Evolutionary conservation across 208 protist genomes (phyloP), one percentile per base, ranked within the genome.

Genomic region (Leishmania major): DNA sequence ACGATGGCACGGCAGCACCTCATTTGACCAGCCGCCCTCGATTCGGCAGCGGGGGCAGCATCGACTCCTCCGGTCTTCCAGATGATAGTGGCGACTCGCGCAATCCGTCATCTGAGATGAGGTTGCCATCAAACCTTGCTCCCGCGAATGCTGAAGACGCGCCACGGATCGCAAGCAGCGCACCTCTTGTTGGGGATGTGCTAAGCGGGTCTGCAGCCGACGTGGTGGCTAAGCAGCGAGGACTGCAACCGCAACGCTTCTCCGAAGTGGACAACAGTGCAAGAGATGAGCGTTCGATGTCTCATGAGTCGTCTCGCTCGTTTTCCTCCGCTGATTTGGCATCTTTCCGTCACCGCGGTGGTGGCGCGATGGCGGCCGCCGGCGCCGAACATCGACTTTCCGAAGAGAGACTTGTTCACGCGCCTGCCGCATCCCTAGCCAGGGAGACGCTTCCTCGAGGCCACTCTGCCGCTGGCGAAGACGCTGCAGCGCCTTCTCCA

Each of bases 51-150:
- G 57, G 25, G 45, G 53, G 73, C 47, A 75, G 67, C 35, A 59
- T 79, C 8, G 82, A 86, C 19, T 59, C 69, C 53, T 86, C 82
- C 25, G 35, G n/a, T 28, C 40, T 86, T 55, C 66, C 82, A 0
- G 66, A 75, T n/a, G 77, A 86, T 35, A 82, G 82, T 64, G 67
- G 31, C n/a, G 82, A 86, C 43, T 47, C 11, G 10, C 37, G 49
- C 57, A 53, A 31, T 64, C 13, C 7, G 19, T 66, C 57, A 47
- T 37, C 35, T 11, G 6, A 45, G 5, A 47, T 17, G 51, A 15
- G 28, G 35, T 35, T 53, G 51, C 28, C 57, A 62, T n/a, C 62
- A 62, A 31, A 4, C 71, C 49, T 57, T 53, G 28, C 57, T 77
- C 60, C 51, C 51, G n/a, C 19, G 17, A 71, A 70, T 11, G 55